These are phyloP conservation scores for Hamamelis virginiana DNA, from an alignment of 164 flowering plant species.

Conservation along the genomic window DNA sequence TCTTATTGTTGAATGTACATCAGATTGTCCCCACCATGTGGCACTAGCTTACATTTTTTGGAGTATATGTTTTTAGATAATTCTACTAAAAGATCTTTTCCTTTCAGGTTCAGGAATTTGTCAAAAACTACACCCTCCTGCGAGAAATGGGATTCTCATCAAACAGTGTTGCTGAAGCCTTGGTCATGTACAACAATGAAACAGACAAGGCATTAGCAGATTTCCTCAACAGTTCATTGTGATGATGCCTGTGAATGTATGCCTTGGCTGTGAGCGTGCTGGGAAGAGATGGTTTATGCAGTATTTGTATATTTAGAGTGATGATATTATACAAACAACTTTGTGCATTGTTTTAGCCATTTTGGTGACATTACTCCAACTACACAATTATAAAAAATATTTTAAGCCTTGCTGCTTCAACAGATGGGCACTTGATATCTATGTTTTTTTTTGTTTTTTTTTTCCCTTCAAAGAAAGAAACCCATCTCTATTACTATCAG, in stretches of 20 bases:
- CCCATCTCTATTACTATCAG: too few relatives aligned
- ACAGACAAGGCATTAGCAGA: constrained; percentile 88
- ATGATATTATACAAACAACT: too few relatives aligned
- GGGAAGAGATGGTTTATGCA: too few relatives aligned
- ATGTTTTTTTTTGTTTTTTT: too few relatives aligned
- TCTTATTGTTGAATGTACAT: too few relatives aligned
- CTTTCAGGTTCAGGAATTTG: constrained; percentile 75
- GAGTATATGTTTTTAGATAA: background rate
- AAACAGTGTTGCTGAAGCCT: constrained; percentile 64
- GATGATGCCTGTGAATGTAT: constrained; percentile 2
- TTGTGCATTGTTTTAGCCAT: too few relatives aligned
- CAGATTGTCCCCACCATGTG: background rate
- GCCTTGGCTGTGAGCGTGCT: background rate
- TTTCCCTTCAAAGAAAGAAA: too few relatives aligned
- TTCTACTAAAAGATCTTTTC: background rate
- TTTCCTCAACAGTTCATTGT: constrained; percentile 58
- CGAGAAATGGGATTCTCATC: constrained; percentile 93
- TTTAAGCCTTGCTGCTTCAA: too few relatives aligned
- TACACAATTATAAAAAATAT: too few relatives aligned
- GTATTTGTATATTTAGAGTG: too few relatives aligned
- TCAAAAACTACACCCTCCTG: constrained; percentile 55
- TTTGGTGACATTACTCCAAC: too few relatives aligned
- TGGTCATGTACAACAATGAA: constrained; percentile 76
- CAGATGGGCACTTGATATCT: too few relatives aligned
- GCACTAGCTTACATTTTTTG: background rate